Conservation (phyloP, 495 filamentous ascomycete species). For the Penicillium fimorum region DNA sequence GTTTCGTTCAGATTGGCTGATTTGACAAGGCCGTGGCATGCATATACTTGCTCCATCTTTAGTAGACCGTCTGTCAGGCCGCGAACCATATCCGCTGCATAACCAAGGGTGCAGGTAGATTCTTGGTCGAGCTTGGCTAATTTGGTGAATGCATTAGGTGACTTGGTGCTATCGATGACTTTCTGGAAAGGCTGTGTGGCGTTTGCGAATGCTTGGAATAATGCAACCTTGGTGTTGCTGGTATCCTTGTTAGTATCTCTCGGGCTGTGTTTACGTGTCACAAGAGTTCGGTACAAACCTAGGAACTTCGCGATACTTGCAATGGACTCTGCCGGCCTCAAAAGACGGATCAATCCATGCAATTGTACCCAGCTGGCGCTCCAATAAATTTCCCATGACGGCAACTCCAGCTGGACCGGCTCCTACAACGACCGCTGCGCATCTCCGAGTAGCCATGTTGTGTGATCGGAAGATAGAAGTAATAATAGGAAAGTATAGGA, state of each 20-base stretch:
- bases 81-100: slow-evolving; percentile 54
- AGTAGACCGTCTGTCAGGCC: slow-evolving; percentile 50
- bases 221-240: slow-evolving; percentile 52
- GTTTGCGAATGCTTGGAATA: slow-evolving; percentile 52
- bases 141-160: slow-evolving; percentile 52
- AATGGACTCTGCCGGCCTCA: slow-evolving; percentile 50
- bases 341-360: slow-evolving; percentile 56
- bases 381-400: slow-evolving; percentile 56
- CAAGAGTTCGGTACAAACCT: slow-evolving; percentile 35
- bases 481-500: background rate
- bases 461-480: background rate
- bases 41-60: slow-evolving; percentile 44
- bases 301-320: slow-evolving; percentile 57
- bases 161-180: slow-evolving; percentile 43
- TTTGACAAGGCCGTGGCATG: slow-evolving; percentile 42
- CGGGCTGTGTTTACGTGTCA: background rate
- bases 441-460: slow-evolving; percentile 40
- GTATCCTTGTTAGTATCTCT: slow-evolving; percentile 13
- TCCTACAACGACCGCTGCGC: slow-evolving; percentile 55
- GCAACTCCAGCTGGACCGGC: slow-evolving; percentile 57
- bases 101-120: slow-evolving; percentile 51
- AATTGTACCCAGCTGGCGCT: slow-evolving; percentile 48
- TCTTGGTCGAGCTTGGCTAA: slow-evolving; percentile 53
- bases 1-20: slow-evolving; percentile 37
- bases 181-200: slow-evolving; percentile 49